These are phyloP conservation scores for Breviolum minutum DNA, from an alignment of 73 alveolate species.

Conservation along the genomic window DNA sequence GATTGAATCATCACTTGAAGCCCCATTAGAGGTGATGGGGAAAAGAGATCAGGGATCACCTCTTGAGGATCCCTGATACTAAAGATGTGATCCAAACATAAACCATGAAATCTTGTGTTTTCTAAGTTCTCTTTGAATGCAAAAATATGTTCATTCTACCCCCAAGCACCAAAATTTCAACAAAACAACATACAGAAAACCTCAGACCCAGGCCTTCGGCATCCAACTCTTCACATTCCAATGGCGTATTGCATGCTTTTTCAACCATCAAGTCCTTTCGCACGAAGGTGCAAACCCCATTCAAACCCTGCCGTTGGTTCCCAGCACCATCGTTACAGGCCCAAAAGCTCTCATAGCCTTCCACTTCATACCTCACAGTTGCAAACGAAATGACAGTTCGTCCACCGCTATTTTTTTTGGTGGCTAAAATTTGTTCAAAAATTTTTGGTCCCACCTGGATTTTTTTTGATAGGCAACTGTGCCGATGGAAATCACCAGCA, in stretches of 20 bases:
- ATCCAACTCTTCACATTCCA: slow-evolving; percentile 28
- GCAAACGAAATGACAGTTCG: neutral
- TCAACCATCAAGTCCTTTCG: neutral
- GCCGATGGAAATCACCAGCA: neutral
- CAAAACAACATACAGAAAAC: too few species aligned
- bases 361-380: slow-evolving; percentile 19
- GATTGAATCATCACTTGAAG: too few species aligned
- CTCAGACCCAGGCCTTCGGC: slow-evolving; percentile 54
- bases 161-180: too few species aligned
- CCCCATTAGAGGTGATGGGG: too few species aligned
- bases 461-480: neutral
- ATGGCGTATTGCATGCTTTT: slow-evolving; percentile 35
- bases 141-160: neutral
- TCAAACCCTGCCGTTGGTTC: slow-evolving; percentile 51
- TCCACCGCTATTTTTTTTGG: neutral
- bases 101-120: too few species aligned
- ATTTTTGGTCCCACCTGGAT: too few species aligned
- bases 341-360: slow-evolving; percentile 76
- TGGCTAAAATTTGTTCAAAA: too few species aligned
- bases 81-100: too few species aligned
- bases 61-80: too few species aligned
- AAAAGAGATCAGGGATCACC: too few species aligned
- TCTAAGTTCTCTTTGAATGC: too few species aligned
- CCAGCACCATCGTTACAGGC: slow-evolving; percentile 57
- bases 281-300: slow-evolving; percentile 28